Percentiles rank a stretch among this genome's conserved stretches.
These are phyloP conservation scores for Hemileccinum impolitum DNA, from an alignment of 768 basidiomycete genomes.

Conservation along the genomic window DNA sequence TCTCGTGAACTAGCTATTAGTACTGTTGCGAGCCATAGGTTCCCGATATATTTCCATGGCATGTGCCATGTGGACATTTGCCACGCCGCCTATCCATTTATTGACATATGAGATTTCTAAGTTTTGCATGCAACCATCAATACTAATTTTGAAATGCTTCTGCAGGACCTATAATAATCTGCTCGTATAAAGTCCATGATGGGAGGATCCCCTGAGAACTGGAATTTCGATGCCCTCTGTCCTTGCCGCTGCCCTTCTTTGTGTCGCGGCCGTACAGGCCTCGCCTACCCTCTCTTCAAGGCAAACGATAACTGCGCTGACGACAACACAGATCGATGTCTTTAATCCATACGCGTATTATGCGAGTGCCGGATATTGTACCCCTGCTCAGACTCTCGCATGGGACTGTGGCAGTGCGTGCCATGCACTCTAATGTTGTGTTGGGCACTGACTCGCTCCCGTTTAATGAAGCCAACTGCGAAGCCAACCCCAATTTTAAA, in stretches of 20 bases:
- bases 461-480: slow-evolving; percentile 39
- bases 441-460: neutral
- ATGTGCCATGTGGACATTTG: neutral
- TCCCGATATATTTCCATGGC: neutral
- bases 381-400: slow-evolving; percentile 37
- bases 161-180: slow-evolving; percentile 1
- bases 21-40: neutral
- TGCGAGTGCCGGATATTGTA: slow-evolving; percentile 51
- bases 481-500: slow-evolving; percentile 45
- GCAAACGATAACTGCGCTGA: slow-evolving; percentile 39
- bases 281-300: slow-evolving; percentile 30
- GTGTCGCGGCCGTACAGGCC: slow-evolving; percentile 9
- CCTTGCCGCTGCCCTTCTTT: slow-evolving; percentile 15
- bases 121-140: neutral
- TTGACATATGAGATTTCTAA: slow-evolving; percentile 7
- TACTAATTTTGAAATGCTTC: slow-evolving; percentile 3
- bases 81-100: neutral
- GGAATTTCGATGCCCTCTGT: slow-evolving; percentile 15
- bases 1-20: neutral
- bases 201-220: neutral
- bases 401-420: slow-evolving; percentile 56
- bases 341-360: slow-evolving; percentile 50
- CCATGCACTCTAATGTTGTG: neutral
- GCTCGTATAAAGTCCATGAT: neutral
- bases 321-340: slow-evolving; percentile 37